Percentiles rank a stretch among this genome's conserved stretches.
These are phyloP conservation scores for Musa balbisiana DNA, from an alignment of 202 grass and related monocot genomes.

Conservation along the genomic window DNA sequence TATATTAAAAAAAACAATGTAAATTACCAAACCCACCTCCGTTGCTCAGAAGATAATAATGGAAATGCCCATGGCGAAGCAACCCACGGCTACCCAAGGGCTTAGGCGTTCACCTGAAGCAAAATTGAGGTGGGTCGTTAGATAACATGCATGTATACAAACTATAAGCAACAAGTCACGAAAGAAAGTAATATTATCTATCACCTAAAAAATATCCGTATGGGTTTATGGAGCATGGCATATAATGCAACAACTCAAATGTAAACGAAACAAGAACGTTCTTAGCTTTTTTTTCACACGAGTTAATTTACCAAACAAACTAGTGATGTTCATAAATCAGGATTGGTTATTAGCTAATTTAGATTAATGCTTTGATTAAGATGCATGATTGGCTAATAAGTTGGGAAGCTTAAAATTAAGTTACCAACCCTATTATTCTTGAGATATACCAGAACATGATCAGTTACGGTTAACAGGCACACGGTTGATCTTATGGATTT, in stretches of 20 bases:
- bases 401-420: no score
- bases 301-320: background rate
- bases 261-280: background rate
- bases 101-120: slow-evolving; percentile 8
- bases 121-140: background rate
- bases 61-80: background rate
- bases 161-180: background rate
- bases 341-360: background rate
- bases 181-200: no score
- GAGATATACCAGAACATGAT: background rate
- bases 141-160: background rate
- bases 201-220: no score
- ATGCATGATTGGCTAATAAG: background rate
- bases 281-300: background rate
- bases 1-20: no score
- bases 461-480: background rate
- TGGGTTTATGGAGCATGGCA: background rate
- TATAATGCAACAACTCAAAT: background rate
- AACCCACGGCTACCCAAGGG: slow-evolving; percentile 7
- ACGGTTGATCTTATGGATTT: background rate
- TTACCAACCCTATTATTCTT: background rate
- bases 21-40: background rate
- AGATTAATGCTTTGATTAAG: background rate
- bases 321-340: background rate
- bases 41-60: background rate